A percentile compares a stretch with the other conserved stretches of the same genome.
phyloP scores from a whole-genome alignment of 1,284 basidiomycete species.

The Coriolopsis trogii region DNA sequence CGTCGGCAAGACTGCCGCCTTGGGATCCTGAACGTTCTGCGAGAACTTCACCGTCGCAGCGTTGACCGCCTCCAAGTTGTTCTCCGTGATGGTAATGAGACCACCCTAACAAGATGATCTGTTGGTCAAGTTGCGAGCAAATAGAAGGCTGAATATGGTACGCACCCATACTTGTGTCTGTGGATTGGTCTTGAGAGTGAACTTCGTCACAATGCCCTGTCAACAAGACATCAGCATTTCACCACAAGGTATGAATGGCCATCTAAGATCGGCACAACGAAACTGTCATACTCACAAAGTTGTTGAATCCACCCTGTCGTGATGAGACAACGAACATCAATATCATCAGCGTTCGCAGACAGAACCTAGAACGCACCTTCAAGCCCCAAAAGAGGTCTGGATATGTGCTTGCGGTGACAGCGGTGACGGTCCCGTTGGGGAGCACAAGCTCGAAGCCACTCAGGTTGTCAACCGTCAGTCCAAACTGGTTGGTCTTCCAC shows the following conservation, averaged over 20 bases:
- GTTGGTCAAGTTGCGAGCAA: background rate
- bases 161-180: conserved; percentile 64
- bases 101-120: conserved; percentile 49
- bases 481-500: conserved; percentile 43
- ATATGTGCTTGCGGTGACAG: conserved; percentile 29
- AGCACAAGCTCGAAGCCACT: conserved; percentile 42
- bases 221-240: background rate
- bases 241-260: background rate
- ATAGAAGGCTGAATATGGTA: background rate
- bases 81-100: conserved; percentile 43
- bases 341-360: background rate
- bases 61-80: conserved; percentile 41
- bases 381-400: conserved; percentile 44
- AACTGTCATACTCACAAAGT: conserved; percentile 57
- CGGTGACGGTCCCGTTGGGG: conserved; percentile 40
- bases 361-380: conserved; percentile 35
- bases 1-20: conserved; percentile 59
- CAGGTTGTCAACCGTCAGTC: conserved; percentile 48
- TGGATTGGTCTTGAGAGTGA: conserved; percentile 54
- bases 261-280: too few relatives aligned
- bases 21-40: conserved; percentile 53
- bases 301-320: conserved; percentile 62
- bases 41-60: conserved; percentile 54
- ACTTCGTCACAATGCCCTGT: conserved; percentile 64
- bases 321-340: too few relatives aligned